phyloP scores from a whole-genome alignment of 768 basidiomycete species.

The Phylloporus sp. region DNA sequence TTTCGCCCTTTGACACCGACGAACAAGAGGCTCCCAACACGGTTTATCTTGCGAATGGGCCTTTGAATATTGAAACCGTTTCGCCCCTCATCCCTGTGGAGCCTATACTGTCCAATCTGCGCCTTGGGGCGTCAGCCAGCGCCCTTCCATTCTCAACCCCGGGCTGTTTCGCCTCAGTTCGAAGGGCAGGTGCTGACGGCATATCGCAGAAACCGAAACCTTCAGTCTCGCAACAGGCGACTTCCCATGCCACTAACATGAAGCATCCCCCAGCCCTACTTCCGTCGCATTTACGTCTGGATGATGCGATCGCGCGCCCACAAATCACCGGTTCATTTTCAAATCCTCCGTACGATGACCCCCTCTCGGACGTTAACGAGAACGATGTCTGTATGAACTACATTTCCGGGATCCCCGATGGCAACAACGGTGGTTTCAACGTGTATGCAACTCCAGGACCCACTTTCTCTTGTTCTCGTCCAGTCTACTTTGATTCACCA shows the following conservation, averaged over 20 bases:
- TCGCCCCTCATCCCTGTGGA: constrained; percentile 1
- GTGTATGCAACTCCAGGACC: constrained; percentile 52
- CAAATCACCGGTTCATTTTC: constrained; percentile 5
- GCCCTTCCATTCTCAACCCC: constrained; percentile 25
- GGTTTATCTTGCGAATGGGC: not conserved
- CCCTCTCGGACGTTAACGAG: constrained; percentile 15
- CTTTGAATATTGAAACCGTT: not conserved
- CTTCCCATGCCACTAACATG: constrained; percentile 6
- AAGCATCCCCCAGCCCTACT: constrained; percentile 9
- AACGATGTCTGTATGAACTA: constrained; percentile 1
- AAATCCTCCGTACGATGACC: not conserved
- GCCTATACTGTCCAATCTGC: not conserved
- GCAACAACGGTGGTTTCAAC: constrained; percentile 6
- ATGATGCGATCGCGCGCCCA: constrained; percentile 5
- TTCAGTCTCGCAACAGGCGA: constrained; percentile 6
- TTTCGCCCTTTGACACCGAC: constrained; percentile 24
- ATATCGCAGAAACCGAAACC: constrained; percentile 4
- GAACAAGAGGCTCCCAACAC: not conserved
- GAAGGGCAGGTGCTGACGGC: not conserved
- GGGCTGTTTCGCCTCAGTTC: constrained; percentile 16
- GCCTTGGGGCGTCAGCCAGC: not conserved
- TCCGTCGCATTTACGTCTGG: constrained; percentile 16
- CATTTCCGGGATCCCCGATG: constrained; percentile 1
- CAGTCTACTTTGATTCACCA: constrained; percentile 51
- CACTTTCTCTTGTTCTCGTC: constrained; percentile 26